Evolutionary conservation across 805 yeast species (phyloP), one percentile per base, ranked within the genome.

Genomic region (Ogataea paraovalis): DNA sequence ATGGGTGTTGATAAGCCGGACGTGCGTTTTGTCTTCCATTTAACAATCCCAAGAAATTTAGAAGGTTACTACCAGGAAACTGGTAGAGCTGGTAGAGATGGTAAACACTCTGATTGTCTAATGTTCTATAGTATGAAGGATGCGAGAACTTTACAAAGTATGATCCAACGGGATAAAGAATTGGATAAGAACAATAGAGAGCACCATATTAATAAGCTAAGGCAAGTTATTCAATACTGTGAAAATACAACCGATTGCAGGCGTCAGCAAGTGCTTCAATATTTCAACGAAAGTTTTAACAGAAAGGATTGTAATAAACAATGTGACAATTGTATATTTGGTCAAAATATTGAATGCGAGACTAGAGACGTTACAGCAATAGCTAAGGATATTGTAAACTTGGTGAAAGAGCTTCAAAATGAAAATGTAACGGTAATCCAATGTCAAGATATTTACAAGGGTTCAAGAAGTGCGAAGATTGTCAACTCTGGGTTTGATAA

Each of bases 1-100:
- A 94, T 94, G 99, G 99, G 99, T 42, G 92, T 94, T 47, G 99
- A 94, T 68, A 94, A 94, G 64, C 87, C 97, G 0, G 96, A 94
- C 66, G 99, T 94, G 12, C 72, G 99, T 41, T 91, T 76, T 70
- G 98, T 94, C 3, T 81, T 88, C 38, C 99, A 94, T 68, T 74
- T 85, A 53, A 87, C 94, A 5, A 69, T 94, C 22, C 97, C 99
- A 0, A 72, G 97, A 58, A 87, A 89, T 45, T 71, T 94, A 53
- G 99, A 94, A 67, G 98, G 97, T 0, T 94, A 94, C 65, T 94
- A 94, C 60, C 99, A 94, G 66, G 99, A 94, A 64, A 91, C 98
- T 1, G 99, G 99, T 7, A 81, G 99, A 67, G 99, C 98, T 3
- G 99, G 99, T 4, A 79, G 99, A 69, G 99, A 94, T 69, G 98